Evolutionary conservation across 2,329 filamentous ascomycete species (phyloP).

Genomic region (Botrytis paeoniae): DNA sequence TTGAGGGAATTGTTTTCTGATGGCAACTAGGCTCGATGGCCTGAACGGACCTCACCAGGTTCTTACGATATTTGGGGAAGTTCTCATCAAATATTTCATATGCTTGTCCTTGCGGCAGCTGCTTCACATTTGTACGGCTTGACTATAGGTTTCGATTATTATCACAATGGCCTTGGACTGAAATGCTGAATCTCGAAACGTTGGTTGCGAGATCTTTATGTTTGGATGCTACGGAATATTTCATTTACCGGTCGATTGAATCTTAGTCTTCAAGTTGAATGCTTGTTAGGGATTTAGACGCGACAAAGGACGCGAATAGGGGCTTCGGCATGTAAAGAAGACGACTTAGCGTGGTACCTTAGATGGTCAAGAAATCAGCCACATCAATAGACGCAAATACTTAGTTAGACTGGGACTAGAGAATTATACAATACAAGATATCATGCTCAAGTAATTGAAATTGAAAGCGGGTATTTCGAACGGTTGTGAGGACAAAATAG

Average conservation of each 20-base stretch:
- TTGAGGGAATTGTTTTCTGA: neutral
- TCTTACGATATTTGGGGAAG: slow-evolving; percentile 87
- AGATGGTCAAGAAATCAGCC: neutral
- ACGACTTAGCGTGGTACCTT: neutral
- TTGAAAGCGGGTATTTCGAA: neutral
- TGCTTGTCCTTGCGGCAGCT: slow-evolving; percentile 81
- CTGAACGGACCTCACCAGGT: slow-evolving; percentile 75
- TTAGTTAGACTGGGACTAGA: neutral
- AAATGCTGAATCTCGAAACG: slow-evolving; percentile 25
- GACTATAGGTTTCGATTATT: slow-evolving; percentile 79
- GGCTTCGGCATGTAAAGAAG: neutral
- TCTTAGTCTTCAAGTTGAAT: no score
- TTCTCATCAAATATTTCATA: slow-evolving; percentile 95
- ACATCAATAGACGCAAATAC: neutral
- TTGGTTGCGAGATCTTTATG: no score
- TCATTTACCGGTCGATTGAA: no score
- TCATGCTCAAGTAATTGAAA: neutral
- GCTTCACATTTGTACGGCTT: slow-evolving; percentile 78
- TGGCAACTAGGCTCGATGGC: slow-evolving; percentile 63
- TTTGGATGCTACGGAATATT: neutral
- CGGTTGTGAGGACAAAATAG: neutral
- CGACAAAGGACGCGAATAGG: neutral
- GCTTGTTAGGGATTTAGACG: neutral
- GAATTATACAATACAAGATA: neutral
- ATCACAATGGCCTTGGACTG: slow-evolving; percentile 54